These are phyloP conservation scores for Jatropha multifida DNA, from an alignment of 441 rosid species.

Conservation along the genomic window DNA sequence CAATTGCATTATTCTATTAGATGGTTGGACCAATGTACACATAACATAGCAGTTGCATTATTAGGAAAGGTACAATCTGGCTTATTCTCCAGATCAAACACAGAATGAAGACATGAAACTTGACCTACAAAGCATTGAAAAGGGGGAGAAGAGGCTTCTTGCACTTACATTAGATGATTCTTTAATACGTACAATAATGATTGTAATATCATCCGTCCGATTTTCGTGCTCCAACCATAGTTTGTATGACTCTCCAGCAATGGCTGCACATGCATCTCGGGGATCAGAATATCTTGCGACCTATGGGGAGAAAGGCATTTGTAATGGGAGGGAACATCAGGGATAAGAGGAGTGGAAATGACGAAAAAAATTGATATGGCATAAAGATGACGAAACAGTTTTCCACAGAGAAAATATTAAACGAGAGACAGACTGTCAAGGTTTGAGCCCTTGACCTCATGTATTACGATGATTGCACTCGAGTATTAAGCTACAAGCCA, in stretches of 20 bases:
- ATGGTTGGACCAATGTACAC: neutral
- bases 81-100: neutral
- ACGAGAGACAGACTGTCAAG: too few species aligned
- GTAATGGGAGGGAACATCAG: constrained; percentile 13
- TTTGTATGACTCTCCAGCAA: constrained; percentile 92
- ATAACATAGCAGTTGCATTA: neutral
- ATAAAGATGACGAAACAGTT: neutral
- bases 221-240: constrained; percentile 81
- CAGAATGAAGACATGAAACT: neutral
- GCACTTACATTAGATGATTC: constrained; percentile 51
- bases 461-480: too few species aligned
- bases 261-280: constrained; percentile 84
- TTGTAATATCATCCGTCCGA: constrained; percentile 97
- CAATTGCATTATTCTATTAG: neutral
- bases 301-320: constrained; percentile 37
- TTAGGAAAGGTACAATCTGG: neutral
- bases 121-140: constrained; percentile 5
- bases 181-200: constrained; percentile 68
- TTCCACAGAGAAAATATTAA: neutral
- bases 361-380: neutral
- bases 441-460: too few species aligned
- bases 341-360: neutral
- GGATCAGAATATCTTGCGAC: constrained; percentile 73
- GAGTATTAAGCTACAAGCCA: too few species aligned
- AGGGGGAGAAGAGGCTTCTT: constrained; percentile 6